Conservation (phyloP, 768 basidiomycete genomes). For the Suillus brevipes region DNA sequence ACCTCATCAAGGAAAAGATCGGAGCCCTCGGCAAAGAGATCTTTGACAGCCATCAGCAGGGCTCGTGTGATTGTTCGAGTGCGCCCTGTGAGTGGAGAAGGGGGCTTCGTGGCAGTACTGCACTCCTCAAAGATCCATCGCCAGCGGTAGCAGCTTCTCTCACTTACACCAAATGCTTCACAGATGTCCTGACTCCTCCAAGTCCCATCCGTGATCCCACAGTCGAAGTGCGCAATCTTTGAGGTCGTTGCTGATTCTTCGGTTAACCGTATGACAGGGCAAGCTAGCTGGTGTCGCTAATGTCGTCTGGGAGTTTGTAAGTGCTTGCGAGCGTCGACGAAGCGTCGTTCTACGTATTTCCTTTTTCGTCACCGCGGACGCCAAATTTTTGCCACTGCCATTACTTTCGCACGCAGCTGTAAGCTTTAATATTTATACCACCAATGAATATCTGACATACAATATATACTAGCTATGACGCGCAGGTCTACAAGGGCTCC, state of each 20-base stretch:
- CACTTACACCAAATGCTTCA: slow-evolving; percentile 24
- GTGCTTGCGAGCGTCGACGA: too few relatives aligned
- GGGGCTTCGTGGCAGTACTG: slow-evolving; percentile 15
- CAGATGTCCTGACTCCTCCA: slow-evolving; percentile 21
- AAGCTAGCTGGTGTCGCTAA: too few relatives aligned
- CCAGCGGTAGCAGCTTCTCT: slow-evolving; percentile 29
- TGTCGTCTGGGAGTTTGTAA: too few relatives aligned
- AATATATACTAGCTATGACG: not conserved
- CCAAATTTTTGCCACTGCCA: too few relatives aligned
- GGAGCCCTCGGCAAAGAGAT: slow-evolving; percentile 16
- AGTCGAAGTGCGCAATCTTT: slow-evolving; percentile 29
- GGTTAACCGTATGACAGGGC: slow-evolving; percentile 16
- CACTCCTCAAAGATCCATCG: slow-evolving; percentile 20
- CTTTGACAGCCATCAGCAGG: slow-evolving; percentile 21
- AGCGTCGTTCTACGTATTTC: too few relatives aligned
- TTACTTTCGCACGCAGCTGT: too few relatives aligned
- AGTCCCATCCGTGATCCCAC: slow-evolving; percentile 16
- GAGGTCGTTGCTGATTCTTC: slow-evolving; percentile 25
- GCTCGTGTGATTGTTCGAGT: slow-evolving; percentile 19
- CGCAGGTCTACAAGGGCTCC: not conserved
- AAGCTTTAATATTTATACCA: not conserved
- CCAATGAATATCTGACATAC: not conserved
- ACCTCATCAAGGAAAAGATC: slow-evolving; percentile 27
- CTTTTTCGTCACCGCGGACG: too few relatives aligned
- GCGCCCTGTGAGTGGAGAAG: slow-evolving; percentile 21